phyloP scores from a whole-genome alignment of 2,329 filamentous ascomycete genomes.

The Nannizziopsis arthrosporioides region DNA sequence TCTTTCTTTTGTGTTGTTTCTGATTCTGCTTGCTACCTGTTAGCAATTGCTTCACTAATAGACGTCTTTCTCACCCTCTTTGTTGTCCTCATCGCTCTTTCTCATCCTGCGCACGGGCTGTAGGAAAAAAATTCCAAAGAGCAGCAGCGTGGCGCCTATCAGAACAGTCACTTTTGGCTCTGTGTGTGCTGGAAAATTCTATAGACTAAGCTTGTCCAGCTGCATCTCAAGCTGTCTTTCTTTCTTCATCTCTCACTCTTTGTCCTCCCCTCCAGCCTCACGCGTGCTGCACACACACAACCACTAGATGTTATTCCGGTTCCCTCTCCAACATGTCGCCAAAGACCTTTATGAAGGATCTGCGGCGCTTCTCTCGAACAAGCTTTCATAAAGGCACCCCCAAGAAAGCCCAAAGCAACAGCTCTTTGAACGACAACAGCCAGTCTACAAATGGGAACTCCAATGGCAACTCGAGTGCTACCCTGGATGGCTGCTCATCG shows the following conservation, averaged over 20 bases:
- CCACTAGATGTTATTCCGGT: not conserved
- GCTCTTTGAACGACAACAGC: slow-evolving; percentile 20
- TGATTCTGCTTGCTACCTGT: not conserved
- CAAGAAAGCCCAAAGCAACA: not conserved
- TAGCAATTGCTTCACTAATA: not conserved
- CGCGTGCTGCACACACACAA: not conserved
- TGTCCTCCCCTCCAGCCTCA: not conserved
- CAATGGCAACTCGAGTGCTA: slow-evolving; percentile 39
- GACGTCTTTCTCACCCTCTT: not conserved
- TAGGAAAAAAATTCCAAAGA: too few relatives aligned
- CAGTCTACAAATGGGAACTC: slow-evolving; percentile 7
- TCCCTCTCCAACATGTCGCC: slow-evolving; percentile 5
- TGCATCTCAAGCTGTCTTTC: not conserved
- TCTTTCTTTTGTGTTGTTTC: not conserved
- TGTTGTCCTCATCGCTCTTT: not conserved
- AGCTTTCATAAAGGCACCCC: slow-evolving; percentile 47
- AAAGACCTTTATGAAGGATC: slow-evolving; percentile 56
- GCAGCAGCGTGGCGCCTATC: too few relatives aligned
- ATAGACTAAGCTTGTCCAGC: not conserved
- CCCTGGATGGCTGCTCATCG: slow-evolving; percentile 43
- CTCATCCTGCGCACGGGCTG: not conserved
- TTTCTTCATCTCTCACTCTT: slow-evolving; percentile 1
- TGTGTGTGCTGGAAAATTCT: not conserved
- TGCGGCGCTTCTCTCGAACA: slow-evolving; percentile 64
- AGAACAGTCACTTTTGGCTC: too few relatives aligned